Conservation (phyloP, 164 flowering plant genomes). For the Stephania yunnanensis region DNA sequence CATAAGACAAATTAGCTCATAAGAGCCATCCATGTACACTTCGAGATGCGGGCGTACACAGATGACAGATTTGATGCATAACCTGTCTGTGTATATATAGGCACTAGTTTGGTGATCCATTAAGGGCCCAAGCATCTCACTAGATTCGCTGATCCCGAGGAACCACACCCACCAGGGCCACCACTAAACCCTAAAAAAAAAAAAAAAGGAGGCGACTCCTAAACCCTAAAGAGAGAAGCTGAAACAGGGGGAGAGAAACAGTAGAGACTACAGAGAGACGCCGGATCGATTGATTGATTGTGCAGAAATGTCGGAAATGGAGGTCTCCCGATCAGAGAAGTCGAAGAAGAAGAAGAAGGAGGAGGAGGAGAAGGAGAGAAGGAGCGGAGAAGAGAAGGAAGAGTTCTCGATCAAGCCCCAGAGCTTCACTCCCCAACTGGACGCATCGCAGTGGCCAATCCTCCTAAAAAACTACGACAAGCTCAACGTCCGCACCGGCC, state of each 20-base stretch:
- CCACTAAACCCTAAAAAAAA: not conserved
- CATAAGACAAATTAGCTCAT: too few relatives aligned
- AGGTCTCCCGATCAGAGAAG: constrained; percentile 22
- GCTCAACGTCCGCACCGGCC: constrained; percentile 71
- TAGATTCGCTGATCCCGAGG: too few relatives aligned
- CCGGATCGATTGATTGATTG: too few relatives aligned
- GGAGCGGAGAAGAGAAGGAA: constrained; percentile 1
- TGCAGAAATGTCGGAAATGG: constrained; percentile 15
- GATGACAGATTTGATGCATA: too few relatives aligned
- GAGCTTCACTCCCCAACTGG: constrained; percentile 53
- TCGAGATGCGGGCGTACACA: too few relatives aligned
- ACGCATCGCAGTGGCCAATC: constrained; percentile 76
- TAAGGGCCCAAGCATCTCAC: too few relatives aligned
- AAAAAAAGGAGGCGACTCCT: not conserved
- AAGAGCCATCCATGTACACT: too few relatives aligned
- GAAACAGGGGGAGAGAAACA: not conserved
- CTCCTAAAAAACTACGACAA: constrained; percentile 74
- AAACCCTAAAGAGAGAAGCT: constrained; percentile 4
- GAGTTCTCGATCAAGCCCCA: constrained; percentile 66
- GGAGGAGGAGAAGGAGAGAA: not conserved
- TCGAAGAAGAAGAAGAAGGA: constrained; percentile 3
- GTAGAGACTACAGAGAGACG: too few relatives aligned
- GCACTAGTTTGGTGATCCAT: too few relatives aligned
- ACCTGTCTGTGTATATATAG: too few relatives aligned
- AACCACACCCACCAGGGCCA: not conserved